phyloP scores from a whole-genome alignment of 768 basidiomycete genomes.

The Mycena albidolilacea region DNA sequence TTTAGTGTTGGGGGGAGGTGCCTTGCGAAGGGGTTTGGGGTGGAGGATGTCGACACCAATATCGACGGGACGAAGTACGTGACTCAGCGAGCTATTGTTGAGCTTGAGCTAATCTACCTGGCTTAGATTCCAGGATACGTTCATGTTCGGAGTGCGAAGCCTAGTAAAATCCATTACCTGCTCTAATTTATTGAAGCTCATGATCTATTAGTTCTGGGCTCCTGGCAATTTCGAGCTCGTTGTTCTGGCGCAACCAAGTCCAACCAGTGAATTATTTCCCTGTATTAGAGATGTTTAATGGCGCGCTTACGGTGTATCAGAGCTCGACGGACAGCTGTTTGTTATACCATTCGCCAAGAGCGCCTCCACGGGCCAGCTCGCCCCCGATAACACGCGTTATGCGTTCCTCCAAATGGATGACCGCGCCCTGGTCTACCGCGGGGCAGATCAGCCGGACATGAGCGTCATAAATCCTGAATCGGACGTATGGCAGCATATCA shows the following conservation, averaged over 20 bases:
- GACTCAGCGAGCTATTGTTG: constrained; percentile 33
- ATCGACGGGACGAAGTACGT: constrained; percentile 69
- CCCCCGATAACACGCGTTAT: constrained; percentile 96
- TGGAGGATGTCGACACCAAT: constrained; percentile 61
- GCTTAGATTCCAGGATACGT: constrained; percentile 80
- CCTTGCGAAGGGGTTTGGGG: constrained; percentile 82
- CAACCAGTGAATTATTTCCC: constrained; percentile 60
- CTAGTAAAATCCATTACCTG: constrained; percentile 63
- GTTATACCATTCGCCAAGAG: constrained; percentile 95
- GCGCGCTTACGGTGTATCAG: constrained; percentile 51
- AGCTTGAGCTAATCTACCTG: constrained; percentile 13
- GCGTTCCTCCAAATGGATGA: constrained; percentile 98
- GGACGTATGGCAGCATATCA: constrained; percentile 98
- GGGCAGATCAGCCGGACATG: constrained; percentile 98
- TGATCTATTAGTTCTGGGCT: constrained; percentile 85
- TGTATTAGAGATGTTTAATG: not conserved
- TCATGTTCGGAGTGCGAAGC: constrained; percentile 84
- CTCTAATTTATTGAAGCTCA: constrained; percentile 23
- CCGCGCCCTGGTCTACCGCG: constrained; percentile 91
- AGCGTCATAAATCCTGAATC: constrained; percentile 98
- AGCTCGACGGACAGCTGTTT: constrained; percentile 80
- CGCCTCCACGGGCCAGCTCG: constrained; percentile 91
- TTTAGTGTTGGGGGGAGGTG: constrained; percentile 93
- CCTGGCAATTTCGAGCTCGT: constrained; percentile 94
- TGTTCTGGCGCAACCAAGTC: constrained; percentile 71